Conservation (phyloP, 2,329 filamentous ascomycete genomes). For the Orbilia ellipsospora region DNA sequence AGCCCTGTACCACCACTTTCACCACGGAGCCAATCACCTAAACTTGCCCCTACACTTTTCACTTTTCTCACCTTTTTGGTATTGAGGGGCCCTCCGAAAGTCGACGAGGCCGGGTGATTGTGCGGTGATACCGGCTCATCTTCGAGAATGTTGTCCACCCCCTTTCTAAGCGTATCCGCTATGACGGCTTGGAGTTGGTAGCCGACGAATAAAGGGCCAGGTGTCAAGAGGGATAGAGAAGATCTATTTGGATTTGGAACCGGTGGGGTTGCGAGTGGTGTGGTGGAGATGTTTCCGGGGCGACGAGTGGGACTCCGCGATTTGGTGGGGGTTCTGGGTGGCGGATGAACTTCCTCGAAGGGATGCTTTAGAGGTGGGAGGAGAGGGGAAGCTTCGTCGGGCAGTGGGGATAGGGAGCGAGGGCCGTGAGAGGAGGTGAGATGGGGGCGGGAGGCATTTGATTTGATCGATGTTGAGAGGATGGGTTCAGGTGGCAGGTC, state of each 20-base stretch:
- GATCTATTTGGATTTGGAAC: slow-evolving; percentile 41
- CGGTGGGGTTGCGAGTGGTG: slow-evolving; percentile 38
- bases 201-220: slow-evolving; percentile 57
- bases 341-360: slow-evolving; percentile 32
- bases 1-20: slow-evolving; percentile 12
- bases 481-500: slow-evolving; percentile 19
- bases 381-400: slow-evolving; percentile 40
- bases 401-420: slow-evolving; percentile 18
- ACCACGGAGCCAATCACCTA: slow-evolving; percentile 48
- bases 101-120: slow-evolving; percentile 9
- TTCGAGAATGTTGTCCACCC: slow-evolving; percentile 51
- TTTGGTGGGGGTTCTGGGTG: slow-evolving; percentile 12
- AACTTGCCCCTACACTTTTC: slow-evolving; percentile 42
- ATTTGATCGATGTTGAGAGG: slow-evolving; percentile 24
- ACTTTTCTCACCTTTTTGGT: slow-evolving; percentile 48
- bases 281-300: slow-evolving; percentile 28
- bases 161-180: slow-evolving; percentile 53
- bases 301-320: slow-evolving; percentile 47
- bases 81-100: slow-evolving; percentile 1
- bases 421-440: slow-evolving; percentile 16
- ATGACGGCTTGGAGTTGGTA: slow-evolving; percentile 58
- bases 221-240: slow-evolving; percentile 53
- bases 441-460: slow-evolving; percentile 24
- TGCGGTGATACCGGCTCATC: slow-evolving; percentile 33
- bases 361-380: slow-evolving; percentile 41